Percentiles rank a stretch among this genome's conserved stretches.
Conservation (phyloP, 306 rosid species). For the Pyrus pyrifolia region DNA sequence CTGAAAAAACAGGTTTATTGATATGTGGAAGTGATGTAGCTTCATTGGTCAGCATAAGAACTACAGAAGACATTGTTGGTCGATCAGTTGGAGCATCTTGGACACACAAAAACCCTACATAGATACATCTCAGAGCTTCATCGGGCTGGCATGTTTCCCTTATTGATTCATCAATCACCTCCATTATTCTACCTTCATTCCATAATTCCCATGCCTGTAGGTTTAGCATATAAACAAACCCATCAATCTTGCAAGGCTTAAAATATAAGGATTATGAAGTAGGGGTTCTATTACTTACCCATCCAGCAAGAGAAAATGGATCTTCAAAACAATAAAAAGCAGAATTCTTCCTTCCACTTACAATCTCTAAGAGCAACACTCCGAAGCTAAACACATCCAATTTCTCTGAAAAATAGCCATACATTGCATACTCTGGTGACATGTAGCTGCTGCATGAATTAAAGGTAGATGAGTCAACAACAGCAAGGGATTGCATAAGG, state of each 20-base stretch:
- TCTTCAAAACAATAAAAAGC: background rate
- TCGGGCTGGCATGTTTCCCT: background rate
- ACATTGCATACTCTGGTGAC: constrained; percentile 16
- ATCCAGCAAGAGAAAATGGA: background rate
- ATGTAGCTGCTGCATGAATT: constrained; percentile 10
- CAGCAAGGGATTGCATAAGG: background rate
- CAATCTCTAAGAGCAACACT: constrained; percentile 8
- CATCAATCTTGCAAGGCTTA: background rate
- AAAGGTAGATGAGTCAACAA: background rate
- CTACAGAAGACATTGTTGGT: constrained; percentile 11
- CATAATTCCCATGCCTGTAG: constrained; percentile 15
- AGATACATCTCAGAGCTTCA: constrained; percentile 10
- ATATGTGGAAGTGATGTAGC: constrained; percentile 7
- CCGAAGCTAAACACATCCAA: constrained; percentile 19
- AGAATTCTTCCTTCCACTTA: constrained; percentile 20
- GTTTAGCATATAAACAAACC: background rate
- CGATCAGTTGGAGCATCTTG: constrained; percentile 11
- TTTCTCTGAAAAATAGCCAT: constrained; percentile 3
- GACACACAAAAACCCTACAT: constrained; percentile 10
- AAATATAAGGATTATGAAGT: background rate
- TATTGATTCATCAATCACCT: constrained; percentile 1
- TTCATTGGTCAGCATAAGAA: background rate
- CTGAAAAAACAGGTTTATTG: constrained; percentile 8
- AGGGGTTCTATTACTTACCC: background rate
- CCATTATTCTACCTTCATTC: constrained; percentile 22